Evolutionary conservation across 257 asterid species (phyloP).

Genomic region (Henckelia pumila): DNA sequence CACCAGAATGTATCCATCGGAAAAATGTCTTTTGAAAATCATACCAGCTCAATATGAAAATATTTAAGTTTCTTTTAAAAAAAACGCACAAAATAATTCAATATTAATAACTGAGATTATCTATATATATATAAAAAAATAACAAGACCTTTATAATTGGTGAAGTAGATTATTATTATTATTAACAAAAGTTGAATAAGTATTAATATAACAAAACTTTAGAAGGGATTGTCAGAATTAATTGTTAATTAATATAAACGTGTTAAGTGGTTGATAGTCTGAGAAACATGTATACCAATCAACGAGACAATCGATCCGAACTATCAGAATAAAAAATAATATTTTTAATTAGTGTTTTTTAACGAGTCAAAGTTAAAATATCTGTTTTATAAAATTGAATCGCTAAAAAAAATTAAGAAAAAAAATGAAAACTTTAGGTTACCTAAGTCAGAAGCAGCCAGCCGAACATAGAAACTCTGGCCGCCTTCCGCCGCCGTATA

Average conservation of each 20-base stretch:
- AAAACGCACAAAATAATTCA: background rate
- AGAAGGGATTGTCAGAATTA: background rate
- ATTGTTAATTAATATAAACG: background rate
- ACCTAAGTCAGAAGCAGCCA: slow-evolving; percentile 70
- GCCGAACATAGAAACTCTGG: slow-evolving; percentile 62
- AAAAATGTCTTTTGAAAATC: slow-evolving; percentile 1
- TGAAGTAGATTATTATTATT: background rate
- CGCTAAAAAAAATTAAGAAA: too few relatives aligned
- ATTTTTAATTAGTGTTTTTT: too few relatives aligned
- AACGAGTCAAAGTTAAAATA: too few relatives aligned
- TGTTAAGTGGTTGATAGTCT: background rate
- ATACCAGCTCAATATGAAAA: background rate
- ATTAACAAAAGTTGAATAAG: background rate
- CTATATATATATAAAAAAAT: too few relatives aligned
- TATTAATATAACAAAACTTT: background rate
- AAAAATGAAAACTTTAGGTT: slow-evolving; percentile 16
- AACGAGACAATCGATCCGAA: too few relatives aligned
- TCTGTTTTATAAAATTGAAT: too few relatives aligned
- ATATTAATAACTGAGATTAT: too few relatives aligned
- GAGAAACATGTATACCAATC: background rate
- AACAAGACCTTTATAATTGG: background rate
- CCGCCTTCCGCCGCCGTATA: slow-evolving; percentile 76
- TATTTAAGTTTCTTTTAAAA: background rate
- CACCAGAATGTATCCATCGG: background rate
- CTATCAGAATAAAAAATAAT: too few relatives aligned